Base-by-base conservation (phyloP, 192 early-diverging fungal species). In the Umbelopsis isabellina region DNA sequence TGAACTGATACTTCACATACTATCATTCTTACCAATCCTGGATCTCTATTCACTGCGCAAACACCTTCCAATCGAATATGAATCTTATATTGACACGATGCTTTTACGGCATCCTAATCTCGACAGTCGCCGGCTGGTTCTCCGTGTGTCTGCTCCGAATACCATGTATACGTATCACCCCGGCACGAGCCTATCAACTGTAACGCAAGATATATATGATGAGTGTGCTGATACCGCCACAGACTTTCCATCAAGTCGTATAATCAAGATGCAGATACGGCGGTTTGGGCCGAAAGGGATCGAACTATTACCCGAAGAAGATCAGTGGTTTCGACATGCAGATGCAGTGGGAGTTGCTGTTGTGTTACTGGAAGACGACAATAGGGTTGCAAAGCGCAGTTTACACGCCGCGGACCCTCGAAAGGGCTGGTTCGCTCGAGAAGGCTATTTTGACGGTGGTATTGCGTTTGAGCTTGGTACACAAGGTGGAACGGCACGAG, bases 81-180 rank as follows among this genome's bases (percentile, higher is more conserved):
- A 61, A 8, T 11, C 27, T 25, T 61, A 61, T 61, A 61, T 61
- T 35, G 55, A 61, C 25, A 18, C 55, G 4, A 61, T 61, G 27
- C 55, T 61, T 35, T 61, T 61, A 61, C 55, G 55, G 37, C 55
- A 61, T 33, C 55, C 55, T 61, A 61, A 61, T 61, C 55, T 61
- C 21, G 16, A 25, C 55, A 61, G 55, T 61, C 55, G 55, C 55
- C 55, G 55, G 55, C 55, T 61, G 55, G 55, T 61, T 61, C 55
- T 61, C 55, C 55, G 55, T n/a, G 55, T 61, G 55, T 61, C 55
- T 61, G 55, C 55, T 16, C 55, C 30, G 27, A 25, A 61, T 16
- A 22, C 25, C 33, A 61, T 61, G 55, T 61, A 61, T 35, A 61
- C 55, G 4, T 61, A 61, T 33, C 15, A 61, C 13, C 55, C 55